Base-by-base conservation (phyloP, 768 basidiomycete genomes). In the Tephrocybe sp. region DNA sequence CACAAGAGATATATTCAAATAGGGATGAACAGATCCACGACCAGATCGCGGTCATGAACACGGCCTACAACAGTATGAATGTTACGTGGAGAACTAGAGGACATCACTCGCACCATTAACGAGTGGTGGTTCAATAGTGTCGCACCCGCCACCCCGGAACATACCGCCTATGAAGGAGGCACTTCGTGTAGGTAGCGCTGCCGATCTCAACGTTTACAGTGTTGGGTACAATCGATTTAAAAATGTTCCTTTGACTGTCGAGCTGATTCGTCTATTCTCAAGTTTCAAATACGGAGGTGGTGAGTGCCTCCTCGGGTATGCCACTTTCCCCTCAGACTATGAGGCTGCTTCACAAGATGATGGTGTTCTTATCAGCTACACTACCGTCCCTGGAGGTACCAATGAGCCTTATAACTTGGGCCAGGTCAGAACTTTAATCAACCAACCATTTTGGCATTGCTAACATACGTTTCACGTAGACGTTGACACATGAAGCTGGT, bases 401-500 rank as follows among this genome's bases (percentile, higher is more conserved):
- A 62, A 70, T 2, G 34, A 58, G 4, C 64, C 66, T 50, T 81
- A 74, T 65, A 70, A 83, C 64, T 66, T 70, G 30, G 74, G 73
- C 21, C 68, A 68, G 47, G 72, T 71, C 49, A 41, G 62, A n/a
- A n/a, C n/a, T n/a, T n/a, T n/a, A n/a, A n/a, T n/a, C n/a, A n/a
- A n/a, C n/a, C n/a, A n/a, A 30, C 28, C 28, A 6, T 30, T 30
- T 12, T 5, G 28, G 7, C 28, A 6, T 12, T 30, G 12, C 28
- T 30, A 6, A 30, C 12, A 6, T 21, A 25, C 53, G 15, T 9
- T 28, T n/a, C 37, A 3, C 43, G n/a, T n/a, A 70, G 66, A 83
- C 77, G 33, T 55, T 78, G 50, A 78, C 74, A 12, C 81, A 83
- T 60, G 81, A 83, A 62, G 75, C 72, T 38, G 78, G 80, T 12